A percentile compares a stretch with the other conserved stretches of the same genome.
Evolutionary conservation across 2,329 filamentous ascomycete genomes (phyloP).

Genomic region (Talaromyces sp.): DNA sequence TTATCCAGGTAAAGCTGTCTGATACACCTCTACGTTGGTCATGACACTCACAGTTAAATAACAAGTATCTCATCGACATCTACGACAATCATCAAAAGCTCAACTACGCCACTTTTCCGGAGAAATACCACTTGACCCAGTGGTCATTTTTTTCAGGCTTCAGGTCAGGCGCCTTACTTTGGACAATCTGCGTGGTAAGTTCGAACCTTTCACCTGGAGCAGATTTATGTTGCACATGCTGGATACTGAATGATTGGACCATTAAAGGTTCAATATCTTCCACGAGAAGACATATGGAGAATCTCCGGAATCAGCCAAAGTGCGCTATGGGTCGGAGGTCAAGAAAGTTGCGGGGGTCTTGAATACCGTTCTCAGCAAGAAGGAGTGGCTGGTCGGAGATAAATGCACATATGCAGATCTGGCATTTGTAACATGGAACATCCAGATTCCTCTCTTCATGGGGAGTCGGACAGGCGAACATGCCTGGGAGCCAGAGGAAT

Average conservation of each 20-base stretch:
- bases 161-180: slow-evolving; percentile 9
- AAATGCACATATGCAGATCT: slow-evolving; percentile 8
- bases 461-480: no score
- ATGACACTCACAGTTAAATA: not conserved
- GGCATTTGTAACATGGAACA: slow-evolving; percentile 7
- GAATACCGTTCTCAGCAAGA: not conserved
- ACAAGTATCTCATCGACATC: slow-evolving; percentile 4
- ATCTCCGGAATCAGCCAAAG: slow-evolving; percentile 1
- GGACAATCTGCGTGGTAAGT: slow-evolving; percentile 9
- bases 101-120: not conserved
- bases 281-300: not conserved
- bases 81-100: not conserved
- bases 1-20: not conserved
- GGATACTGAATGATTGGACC: no score
- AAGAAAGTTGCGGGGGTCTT: slow-evolving; percentile 3
- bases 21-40: no score
- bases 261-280: no score
- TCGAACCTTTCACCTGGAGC: not conserved
- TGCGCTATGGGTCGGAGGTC: slow-evolving; percentile 6
- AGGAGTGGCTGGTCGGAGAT: slow-evolving; percentile 5
- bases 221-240: no score
- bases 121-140: slow-evolving; percentile 5
- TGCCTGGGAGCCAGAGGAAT: no score
- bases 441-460: no score
- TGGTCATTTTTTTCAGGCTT: slow-evolving; percentile 8